Percentiles rank a stretch among this genome's conserved stretches.
phyloP scores from a whole-genome alignment of 768 basidiomycete species.

The Pisolithus orientalis region DNA sequence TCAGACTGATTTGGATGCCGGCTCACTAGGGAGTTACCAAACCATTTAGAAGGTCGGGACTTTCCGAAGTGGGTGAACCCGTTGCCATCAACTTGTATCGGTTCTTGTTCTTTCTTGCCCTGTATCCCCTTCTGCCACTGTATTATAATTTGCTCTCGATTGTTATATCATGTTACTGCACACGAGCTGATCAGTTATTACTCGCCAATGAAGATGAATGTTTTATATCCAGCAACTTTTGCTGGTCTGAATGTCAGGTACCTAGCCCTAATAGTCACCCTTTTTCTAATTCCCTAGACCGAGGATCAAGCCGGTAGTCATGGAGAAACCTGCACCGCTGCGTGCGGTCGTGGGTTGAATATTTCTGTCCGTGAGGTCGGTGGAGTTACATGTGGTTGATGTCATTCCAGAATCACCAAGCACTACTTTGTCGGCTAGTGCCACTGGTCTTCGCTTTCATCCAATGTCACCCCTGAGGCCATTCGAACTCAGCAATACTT shows the following conservation, averaged over 20 bases:
- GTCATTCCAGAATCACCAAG: not conserved
- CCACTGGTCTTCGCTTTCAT: conserved; percentile 5
- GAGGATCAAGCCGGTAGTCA: no score
- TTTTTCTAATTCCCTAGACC: not conserved
- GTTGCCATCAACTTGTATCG: conserved; percentile 20
- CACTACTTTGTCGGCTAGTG: not conserved
- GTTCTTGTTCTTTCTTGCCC: conserved; percentile 8
- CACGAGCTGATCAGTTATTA: not conserved
- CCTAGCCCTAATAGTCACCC: not conserved
- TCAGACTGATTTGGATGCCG: not conserved
- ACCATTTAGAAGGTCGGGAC: conserved; percentile 14
- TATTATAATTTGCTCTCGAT: not conserved
- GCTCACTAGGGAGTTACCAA: conserved; percentile 24
- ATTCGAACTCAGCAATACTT: conserved; percentile 80
- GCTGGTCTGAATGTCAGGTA: not conserved
- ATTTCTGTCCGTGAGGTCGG: not conserved
- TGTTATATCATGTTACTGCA: not conserved
- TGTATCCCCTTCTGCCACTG: not conserved
- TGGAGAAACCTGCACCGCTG: no score
- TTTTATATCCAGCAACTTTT: not conserved
- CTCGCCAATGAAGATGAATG: not conserved
- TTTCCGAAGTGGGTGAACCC: conserved; percentile 4
- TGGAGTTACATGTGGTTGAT: not conserved
- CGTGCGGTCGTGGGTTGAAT: not conserved
- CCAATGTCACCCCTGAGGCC: conserved; percentile 61